phyloP scores from a whole-genome alignment of 306 rosid species.

The Pachyrhizus erosus region DNA sequence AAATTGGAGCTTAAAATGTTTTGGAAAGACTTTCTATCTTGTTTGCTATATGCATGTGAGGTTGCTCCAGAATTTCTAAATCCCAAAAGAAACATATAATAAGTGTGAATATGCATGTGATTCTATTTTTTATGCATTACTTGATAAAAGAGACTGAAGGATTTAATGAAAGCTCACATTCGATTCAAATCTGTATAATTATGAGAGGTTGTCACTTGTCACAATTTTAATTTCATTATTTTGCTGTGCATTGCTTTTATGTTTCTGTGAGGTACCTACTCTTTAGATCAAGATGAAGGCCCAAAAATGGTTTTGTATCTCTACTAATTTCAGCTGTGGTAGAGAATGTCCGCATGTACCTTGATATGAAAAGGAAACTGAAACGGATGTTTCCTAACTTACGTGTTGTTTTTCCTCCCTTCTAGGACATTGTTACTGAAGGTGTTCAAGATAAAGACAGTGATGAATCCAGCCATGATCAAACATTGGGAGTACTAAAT shows the following conservation, averaged over 20 bases:
- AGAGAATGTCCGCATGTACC: constrained; percentile 16
- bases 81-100: not conserved
- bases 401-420: constrained; percentile 18
- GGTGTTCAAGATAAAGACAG: constrained; percentile 60
- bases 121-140: constrained; percentile 31
- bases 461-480: constrained; percentile 55
- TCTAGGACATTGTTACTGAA: constrained; percentile 71
- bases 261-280: not conserved
- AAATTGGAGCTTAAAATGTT: constrained; percentile 20
- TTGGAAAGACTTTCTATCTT: not conserved
- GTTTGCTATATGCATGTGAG: constrained; percentile 30
- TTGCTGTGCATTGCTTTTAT: constrained; percentile 1
- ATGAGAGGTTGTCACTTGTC: not conserved
- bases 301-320: constrained; percentile 18
- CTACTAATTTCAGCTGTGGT: constrained; percentile 25
- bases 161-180: constrained; percentile 21
- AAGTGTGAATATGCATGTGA: not conserved
- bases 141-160: constrained; percentile 6
- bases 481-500: constrained; percentile 59
- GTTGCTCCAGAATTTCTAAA: not conserved
- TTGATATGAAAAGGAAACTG: constrained; percentile 11
- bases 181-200: constrained; percentile 19
- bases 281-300: constrained; percentile 9
- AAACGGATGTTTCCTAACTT: constrained; percentile 13
- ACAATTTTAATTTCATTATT: not conserved